phyloP scores from a whole-genome alignment of 2,329 filamentous ascomycete genomes.

The Cyphellophora europaea region DNA sequence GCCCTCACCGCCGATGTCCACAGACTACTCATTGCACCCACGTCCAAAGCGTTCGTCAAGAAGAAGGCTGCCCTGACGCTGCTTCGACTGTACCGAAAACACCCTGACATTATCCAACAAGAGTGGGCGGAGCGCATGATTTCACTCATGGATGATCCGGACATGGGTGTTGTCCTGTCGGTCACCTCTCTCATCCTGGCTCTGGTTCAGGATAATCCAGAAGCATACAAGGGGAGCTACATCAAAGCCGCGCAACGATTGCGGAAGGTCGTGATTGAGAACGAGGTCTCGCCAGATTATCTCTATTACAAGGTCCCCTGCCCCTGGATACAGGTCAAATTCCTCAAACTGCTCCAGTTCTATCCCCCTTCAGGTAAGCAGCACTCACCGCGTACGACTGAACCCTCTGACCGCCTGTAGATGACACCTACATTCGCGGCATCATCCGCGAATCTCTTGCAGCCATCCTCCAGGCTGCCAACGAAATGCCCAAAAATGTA shows the following conservation, averaged over 20 bases:
- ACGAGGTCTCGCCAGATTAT: conserved; percentile 83
- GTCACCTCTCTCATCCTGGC: conserved; percentile 95
- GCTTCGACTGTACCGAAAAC: conserved; percentile 86
- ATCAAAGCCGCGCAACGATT: conserved; percentile 83
- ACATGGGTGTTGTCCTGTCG: conserved; percentile 88
- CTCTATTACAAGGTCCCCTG: conserved; percentile 99
- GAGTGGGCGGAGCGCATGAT: conserved; percentile 98
- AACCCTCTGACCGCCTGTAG: conserved; percentile 34
- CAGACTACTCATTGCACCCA: conserved; percentile 82
- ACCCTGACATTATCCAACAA: conserved; percentile 84
- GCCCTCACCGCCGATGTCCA: conserved; percentile 87
- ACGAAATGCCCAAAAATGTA: conserved; percentile 94
- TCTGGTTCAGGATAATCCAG: conserved; percentile 84
- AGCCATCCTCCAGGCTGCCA: conserved; percentile 79
- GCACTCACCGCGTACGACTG: background rate
- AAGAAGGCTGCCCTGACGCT: conserved; percentile 96
- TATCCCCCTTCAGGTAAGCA: conserved; percentile 79
- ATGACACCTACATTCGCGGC: conserved; percentile 83
- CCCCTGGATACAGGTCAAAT: conserved; percentile 95
- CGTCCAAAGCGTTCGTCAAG: conserved; percentile 95
- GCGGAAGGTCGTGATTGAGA: conserved; percentile 83
- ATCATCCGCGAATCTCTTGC: conserved; percentile 88
- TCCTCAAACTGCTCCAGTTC: conserved; percentile 85
- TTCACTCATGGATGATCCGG: conserved; percentile 94
- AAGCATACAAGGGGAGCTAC: conserved; percentile 89